These are phyloP conservation scores for Diaporthe destruens DNA, from an alignment of 2,329 filamentous ascomycete genomes.

Conservation along the genomic window DNA sequence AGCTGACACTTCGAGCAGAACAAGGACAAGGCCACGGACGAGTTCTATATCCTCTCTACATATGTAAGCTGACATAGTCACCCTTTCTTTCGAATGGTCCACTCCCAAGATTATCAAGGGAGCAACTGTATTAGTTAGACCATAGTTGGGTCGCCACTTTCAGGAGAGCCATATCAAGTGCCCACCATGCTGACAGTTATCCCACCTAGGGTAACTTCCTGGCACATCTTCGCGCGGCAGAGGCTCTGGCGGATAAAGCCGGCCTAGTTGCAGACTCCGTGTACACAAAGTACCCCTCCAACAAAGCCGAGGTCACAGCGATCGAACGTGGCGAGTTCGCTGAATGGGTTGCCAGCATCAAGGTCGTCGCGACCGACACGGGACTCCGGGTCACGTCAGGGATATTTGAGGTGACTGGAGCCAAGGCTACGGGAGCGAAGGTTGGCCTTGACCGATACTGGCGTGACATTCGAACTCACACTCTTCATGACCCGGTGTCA, in stretches of 20 bases:
- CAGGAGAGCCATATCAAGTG: no score
- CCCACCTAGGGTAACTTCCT: slow-evolving; percentile 63
- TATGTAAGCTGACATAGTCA: slow-evolving; percentile 57
- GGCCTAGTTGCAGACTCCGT: slow-evolving; percentile 62
- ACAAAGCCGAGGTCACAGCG: slow-evolving; percentile 60
- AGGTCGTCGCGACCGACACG: slow-evolving; percentile 73
- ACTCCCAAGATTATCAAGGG: neutral
- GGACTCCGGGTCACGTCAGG: slow-evolving; percentile 69
- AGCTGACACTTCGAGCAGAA: slow-evolving; percentile 48
- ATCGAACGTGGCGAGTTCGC: slow-evolving; percentile 70
- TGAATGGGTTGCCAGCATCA: slow-evolving; percentile 72
- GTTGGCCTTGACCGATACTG: slow-evolving; percentile 75
- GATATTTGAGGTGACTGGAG: slow-evolving; percentile 74
- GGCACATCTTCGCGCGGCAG: slow-evolving; percentile 71
- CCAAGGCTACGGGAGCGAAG: slow-evolving; percentile 68
- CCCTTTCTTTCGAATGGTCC: neutral
- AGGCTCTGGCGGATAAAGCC: slow-evolving; percentile 69
- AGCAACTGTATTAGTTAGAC: no score
- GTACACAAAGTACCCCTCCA: slow-evolving; percentile 57
- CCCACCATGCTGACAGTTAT: neutral
- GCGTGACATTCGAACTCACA: slow-evolving; percentile 75
- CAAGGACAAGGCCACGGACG: slow-evolving; percentile 70
- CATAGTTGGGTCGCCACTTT: no score
- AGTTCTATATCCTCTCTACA: slow-evolving; percentile 74
- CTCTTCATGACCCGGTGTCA: slow-evolving; percentile 74